Evolutionary conservation across 1,284 basidiomycete genomes (phyloP).

Genomic region (Cutaneotrichosporon daszewskae): DNA sequence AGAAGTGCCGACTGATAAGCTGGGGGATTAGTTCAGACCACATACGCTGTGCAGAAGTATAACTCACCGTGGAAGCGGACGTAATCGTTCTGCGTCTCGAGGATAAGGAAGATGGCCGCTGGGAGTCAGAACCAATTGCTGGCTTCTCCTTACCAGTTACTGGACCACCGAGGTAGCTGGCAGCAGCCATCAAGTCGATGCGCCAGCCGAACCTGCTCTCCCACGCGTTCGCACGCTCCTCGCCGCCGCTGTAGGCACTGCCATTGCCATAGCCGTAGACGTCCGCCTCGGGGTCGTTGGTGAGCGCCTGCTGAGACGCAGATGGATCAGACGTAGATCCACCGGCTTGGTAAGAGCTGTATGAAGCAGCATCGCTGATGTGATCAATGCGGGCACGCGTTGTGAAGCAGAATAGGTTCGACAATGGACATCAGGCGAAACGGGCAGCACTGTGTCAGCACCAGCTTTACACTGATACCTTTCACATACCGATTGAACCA

Average conservation of each 20-base stretch:
- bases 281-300: conserved; percentile 40
- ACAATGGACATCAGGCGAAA: too few relatives aligned
- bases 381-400: too few relatives aligned
- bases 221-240: conserved; percentile 59
- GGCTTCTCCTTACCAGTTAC: conserved; percentile 68
- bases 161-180: conserved; percentile 65
- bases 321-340: conserved; percentile 44
- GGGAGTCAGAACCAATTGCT: not conserved
- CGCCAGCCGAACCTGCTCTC: conserved; percentile 65
- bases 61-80: conserved; percentile 70
- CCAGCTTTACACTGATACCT: too few relatives aligned
- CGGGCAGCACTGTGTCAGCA: too few relatives aligned
- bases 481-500: conserved; percentile 56
- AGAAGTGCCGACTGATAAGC: conserved; percentile 74
- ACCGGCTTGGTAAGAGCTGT: conserved; percentile 60
- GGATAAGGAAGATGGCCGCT: conserved; percentile 65
- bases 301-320: conserved; percentile 31
- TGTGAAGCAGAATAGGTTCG: too few relatives aligned
- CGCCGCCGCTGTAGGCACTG: conserved; percentile 21
- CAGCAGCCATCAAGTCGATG: conserved; percentile 64
- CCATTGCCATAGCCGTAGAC: conserved; percentile 14
- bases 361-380: too few relatives aligned
- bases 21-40: conserved; percentile 30
- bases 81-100: conserved; percentile 73
- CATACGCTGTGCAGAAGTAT: not conserved